Conservation (phyloP, 1,284 basidiomycete genomes). For the Wallemia mellicola region DNA sequence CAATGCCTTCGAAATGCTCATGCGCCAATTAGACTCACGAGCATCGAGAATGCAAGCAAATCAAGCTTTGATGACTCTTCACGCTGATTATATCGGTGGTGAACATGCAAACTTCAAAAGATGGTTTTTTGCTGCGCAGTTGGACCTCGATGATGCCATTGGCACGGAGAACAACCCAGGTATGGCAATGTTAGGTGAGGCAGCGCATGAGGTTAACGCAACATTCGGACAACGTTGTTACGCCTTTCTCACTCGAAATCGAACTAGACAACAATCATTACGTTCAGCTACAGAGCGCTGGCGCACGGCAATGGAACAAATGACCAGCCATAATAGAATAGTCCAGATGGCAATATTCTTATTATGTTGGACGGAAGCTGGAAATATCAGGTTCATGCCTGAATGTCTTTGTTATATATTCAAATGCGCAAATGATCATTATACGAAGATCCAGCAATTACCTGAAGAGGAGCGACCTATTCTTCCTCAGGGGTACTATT, state of each 20-base stretch:
- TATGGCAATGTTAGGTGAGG: conserved; percentile 36
- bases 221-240: not conserved
- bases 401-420: conserved; percentile 98
- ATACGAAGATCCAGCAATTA: conserved; percentile 91
- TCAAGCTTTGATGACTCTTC: conserved; percentile 74
- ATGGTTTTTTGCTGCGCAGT: conserved; percentile 96
- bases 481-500: conserved; percentile 84
- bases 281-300: conserved; percentile 72
- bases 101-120: conserved; percentile 89
- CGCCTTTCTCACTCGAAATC: not conserved
- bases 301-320: conserved; percentile 93
- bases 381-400: conserved; percentile 90
- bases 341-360: conserved; percentile 88
- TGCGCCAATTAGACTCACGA: conserved; percentile 88
- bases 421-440: conserved; percentile 99
- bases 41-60: conserved; percentile 93
- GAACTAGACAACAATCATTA: conserved; percentile 45
- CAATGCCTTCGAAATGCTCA: conserved; percentile 73
- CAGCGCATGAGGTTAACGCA: conserved; percentile 18
- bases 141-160: conserved; percentile 92
- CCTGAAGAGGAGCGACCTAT: conserved; percentile 43
- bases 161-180: conserved; percentile 79
- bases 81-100: conserved; percentile 96
- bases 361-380: conserved; percentile 93
- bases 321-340: conserved; percentile 92